Base-by-base conservation (phyloP, 495 filamentous ascomycete genomes). In the Bryoglossum gracile region DNA sequence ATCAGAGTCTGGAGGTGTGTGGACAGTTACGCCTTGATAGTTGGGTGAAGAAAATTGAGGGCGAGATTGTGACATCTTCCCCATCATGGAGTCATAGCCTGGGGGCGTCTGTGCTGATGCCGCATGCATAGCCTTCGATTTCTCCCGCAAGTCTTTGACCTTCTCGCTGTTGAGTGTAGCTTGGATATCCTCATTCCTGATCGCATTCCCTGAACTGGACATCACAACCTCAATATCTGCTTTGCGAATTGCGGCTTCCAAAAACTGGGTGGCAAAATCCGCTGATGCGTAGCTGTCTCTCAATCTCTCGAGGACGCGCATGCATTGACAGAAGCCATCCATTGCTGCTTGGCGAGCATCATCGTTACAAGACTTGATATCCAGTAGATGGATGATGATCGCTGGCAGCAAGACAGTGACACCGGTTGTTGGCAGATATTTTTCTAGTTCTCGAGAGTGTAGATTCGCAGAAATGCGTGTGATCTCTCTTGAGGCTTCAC, bases 351-450 rank as follows among this genome's bases (percentile, higher is more conserved):
- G 76, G 18, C 85, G 74, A 13, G 84, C 78, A 38, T 75, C 77
- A 14, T 77, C 76, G 48, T 86, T 76, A 35, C 75, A 82, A 32
- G 81, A 84, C 58, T 89, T 94, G 72, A 92, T 89, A 58, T 94
- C 87, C 2, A 94, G 76, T 16, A 95, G 72, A 59, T 95, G 87
- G 46, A 94, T 90, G 53, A 94, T 94, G 63, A 94, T 86, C 10
- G 89, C 88, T 2, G 89, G 89, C 3, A 94, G 77, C 9, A 94
- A 77, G 8, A 94, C 87, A 0, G 89, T 95, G 17, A 94, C 87
- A 33, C 87, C 88, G 0, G 86, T 88, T 0, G 89, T 92, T 8
- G 89, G 88, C 14, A 94, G 80, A 60, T 79, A 94, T 26, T 72
- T 77, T 33, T 86, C 87, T 3, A 95, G 70, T 51, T 81, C 71